Conservation (phyloP, 768 basidiomycete genomes). For the Cystoderma amianthinum region DNA sequence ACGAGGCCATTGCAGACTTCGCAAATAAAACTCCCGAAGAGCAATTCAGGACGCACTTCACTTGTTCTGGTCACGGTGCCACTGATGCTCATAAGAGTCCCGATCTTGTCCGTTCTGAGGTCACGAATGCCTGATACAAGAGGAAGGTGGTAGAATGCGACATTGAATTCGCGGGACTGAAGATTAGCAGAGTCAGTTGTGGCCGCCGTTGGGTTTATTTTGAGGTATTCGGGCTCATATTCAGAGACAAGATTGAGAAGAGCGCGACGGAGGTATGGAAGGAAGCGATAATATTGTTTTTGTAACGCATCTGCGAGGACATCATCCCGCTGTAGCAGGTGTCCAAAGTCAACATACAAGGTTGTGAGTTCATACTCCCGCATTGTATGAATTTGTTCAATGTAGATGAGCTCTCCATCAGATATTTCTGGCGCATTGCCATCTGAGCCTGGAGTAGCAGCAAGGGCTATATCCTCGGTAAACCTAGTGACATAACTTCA, state of each 20-base stretch:
- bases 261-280: constrained; percentile 90
- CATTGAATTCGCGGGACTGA: constrained; percentile 87
- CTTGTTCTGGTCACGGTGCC: constrained; percentile 97
- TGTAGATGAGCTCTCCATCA: constrained; percentile 70
- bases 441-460: constrained; percentile 77
- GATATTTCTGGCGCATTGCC: constrained; percentile 45
- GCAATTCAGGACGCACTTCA: constrained; percentile 92
- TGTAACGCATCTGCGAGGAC: constrained; percentile 91
- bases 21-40: constrained; percentile 91
- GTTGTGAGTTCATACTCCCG: constrained; percentile 92
- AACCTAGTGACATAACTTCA: constrained; percentile 45
- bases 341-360: constrained; percentile 92
- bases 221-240: constrained; percentile 91
- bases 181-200: constrained; percentile 83
- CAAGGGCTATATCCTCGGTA: constrained; percentile 73
- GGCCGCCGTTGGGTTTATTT: constrained; percentile 87
- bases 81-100: constrained; percentile 89
- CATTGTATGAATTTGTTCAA: constrained; percentile 94
- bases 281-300: constrained; percentile 93
- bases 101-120: constrained; percentile 88
- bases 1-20: constrained; percentile 82
- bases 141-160: constrained; percentile 94
- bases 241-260: constrained; percentile 84
- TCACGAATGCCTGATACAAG: constrained; percentile 93
- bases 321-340: constrained; percentile 86